Evolutionary conservation across 1,284 basidiomycete species (phyloP), one percentile per base, ranked within the genome.

Genomic region (Ustilago sp.): DNA sequence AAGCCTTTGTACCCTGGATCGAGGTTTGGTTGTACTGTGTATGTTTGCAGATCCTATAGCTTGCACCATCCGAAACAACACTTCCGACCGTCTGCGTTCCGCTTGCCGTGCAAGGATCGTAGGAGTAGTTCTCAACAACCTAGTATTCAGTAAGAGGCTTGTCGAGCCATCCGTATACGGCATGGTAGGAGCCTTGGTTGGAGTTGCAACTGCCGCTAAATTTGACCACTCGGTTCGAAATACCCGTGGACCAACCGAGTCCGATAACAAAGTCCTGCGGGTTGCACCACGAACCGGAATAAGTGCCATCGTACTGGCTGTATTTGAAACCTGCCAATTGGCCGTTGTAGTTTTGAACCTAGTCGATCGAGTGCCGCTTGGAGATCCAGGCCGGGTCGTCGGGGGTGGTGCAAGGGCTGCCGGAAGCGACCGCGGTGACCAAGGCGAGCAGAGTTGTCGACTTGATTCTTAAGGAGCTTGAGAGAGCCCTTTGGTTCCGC

Each of bases 1-100:
- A 74, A 3, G 72, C 71, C 59, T 69, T 61, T n/a, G 72, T 74
- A 15, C 72, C 72, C 55, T 74, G 65, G 17, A 74, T 74, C 50
- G 72, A 74, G 13, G 72, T 68, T 55, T 68, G 65, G 60, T 74
- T 67, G 72, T 35, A 28, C 60, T 69, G 72, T 2, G 72, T 74
- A 51, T 69, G 65, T 61, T 71, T 69, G 64, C 66, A 74, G 64
- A 71, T 69, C 41, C 71, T 62, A 64, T 71, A 74, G 53, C 34
- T 56, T 17, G 68, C 34, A 17, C 68, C 68, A 51, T 74, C 72
- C 13, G 72, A 70, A 45, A 28, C 32, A 57, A 74, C 59, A 50
- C 52, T 66, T 2, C 72, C 68, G 7, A 74, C 62, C 4, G 31
- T 28, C 41, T 56, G 56, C 8, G 51, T 53, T 31, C 41, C 48